Conservation (phyloP, 345 rosid genomes). For the Syzygium oleosum region DNA sequence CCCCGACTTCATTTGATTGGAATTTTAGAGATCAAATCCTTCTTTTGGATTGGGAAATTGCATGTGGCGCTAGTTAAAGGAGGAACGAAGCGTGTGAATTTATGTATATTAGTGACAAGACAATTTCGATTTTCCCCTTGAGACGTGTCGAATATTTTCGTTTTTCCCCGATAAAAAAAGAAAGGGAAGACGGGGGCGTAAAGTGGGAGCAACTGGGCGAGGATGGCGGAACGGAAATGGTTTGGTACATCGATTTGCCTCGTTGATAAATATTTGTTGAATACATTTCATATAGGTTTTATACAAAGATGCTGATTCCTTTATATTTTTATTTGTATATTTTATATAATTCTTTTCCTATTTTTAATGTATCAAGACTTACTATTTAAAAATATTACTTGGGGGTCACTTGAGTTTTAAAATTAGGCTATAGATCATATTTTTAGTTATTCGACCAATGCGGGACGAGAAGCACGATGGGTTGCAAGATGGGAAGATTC, state of each 20-base stretch:
- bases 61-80: background rate
- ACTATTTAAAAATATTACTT: background rate
- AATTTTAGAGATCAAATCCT: background rate
- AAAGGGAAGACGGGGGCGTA: background rate
- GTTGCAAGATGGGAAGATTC: background rate
- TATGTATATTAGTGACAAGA: background rate
- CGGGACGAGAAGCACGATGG: background rate
- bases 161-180: accelerated
- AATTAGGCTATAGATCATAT: background rate
- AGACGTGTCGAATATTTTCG: background rate
- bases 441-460: background rate
- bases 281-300: background rate
- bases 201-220: background rate
- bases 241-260: background rate
- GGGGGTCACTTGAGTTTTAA: background rate
- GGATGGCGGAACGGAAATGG: background rate
- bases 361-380: background rate
- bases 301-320: background rate
- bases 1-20: background rate
- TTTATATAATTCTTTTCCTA: background rate
- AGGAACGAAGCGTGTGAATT: background rate
- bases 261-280: background rate
- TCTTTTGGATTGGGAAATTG: background rate
- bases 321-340: background rate
- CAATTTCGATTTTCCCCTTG: background rate